Conservation (phyloP, 768 basidiomycete genomes). For the Hydnomerulius pinastri region DNA sequence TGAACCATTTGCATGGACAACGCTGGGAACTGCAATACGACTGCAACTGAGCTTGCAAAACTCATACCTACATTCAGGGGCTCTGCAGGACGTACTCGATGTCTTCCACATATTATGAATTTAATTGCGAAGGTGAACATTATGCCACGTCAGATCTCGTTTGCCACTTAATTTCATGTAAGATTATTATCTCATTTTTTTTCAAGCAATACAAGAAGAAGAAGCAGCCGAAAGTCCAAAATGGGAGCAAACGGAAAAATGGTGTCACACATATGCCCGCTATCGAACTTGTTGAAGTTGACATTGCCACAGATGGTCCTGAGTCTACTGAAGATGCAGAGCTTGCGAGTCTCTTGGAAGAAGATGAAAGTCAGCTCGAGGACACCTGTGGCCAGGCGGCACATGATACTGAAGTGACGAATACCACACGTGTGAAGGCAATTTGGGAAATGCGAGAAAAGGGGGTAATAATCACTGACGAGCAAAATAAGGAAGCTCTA, state of each 20-base stretch:
- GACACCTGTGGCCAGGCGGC: neutral
- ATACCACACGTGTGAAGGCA: neutral
- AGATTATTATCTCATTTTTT: no score
- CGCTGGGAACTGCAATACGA: constrained; percentile 31
- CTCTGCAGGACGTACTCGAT: constrained; percentile 14
- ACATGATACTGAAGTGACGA: neutral
- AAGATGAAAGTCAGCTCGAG: neutral
- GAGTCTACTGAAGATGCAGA: no score
- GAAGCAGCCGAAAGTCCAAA: no score
- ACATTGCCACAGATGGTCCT: neutral
- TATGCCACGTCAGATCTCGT: no score
- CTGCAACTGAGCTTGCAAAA: constrained; percentile 20
- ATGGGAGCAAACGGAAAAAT: no score
- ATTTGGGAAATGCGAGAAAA: neutral
- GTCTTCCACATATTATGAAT: constrained; percentile 36
- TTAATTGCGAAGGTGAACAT: constrained; percentile 36
- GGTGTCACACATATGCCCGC: neutral
- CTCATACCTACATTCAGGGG: constrained; percentile 28
- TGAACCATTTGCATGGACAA: constrained; percentile 35
- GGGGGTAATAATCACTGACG: neutral
- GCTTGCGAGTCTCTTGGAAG: no score
- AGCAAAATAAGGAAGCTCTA: neutral
- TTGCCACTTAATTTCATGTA: no score
- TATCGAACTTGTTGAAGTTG: neutral
- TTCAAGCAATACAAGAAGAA: neutral